A percentile compares a stretch with the other conserved stretches of the same genome.
Conservation (phyloP, 257 asterid genomes). For the Rauvolfia tetraphylla region DNA sequence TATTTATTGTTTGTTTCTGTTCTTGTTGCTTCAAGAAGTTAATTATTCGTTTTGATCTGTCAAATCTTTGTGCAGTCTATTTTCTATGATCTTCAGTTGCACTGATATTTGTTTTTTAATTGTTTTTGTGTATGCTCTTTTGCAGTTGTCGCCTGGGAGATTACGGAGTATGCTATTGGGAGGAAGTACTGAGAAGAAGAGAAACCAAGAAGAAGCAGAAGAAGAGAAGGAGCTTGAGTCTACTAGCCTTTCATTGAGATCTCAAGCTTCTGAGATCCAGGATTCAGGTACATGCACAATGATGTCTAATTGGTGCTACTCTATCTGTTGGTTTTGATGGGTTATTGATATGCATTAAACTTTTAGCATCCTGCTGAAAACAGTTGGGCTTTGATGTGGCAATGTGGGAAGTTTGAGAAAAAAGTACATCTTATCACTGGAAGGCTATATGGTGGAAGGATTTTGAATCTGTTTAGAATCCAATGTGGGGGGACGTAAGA, state of each 20-base stretch:
- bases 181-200: slow-evolving; percentile 20
- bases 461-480: no score
- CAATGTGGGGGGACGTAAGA: no score
- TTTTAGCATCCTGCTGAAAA: not conserved
- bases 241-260: slow-evolving; percentile 31
- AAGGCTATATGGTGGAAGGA: not conserved
- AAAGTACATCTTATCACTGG: not conserved
- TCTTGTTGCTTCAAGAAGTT: not conserved
- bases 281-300: slow-evolving; percentile 25
- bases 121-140: not conserved
- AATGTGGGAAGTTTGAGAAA: slow-evolving; percentile 2
- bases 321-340: not conserved
- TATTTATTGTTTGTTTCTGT: not conserved
- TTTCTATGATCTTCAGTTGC: slow-evolving; percentile 9
- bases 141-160: slow-evolving; percentile 36
- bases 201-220: slow-evolving; percentile 10
- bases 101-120: not conserved
- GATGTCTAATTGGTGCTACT: not conserved
- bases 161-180: slow-evolving; percentile 30
- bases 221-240: slow-evolving; percentile 33
- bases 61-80: slow-evolving; percentile 8
- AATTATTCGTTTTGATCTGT: slow-evolving; percentile 8
- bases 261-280: slow-evolving; percentile 32
- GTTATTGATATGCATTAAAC: not conserved
- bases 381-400: not conserved